phyloP scores from a whole-genome alignment of 2,329 filamentous ascomycete species.

The Lasiodiplodia theobromae region DNA sequence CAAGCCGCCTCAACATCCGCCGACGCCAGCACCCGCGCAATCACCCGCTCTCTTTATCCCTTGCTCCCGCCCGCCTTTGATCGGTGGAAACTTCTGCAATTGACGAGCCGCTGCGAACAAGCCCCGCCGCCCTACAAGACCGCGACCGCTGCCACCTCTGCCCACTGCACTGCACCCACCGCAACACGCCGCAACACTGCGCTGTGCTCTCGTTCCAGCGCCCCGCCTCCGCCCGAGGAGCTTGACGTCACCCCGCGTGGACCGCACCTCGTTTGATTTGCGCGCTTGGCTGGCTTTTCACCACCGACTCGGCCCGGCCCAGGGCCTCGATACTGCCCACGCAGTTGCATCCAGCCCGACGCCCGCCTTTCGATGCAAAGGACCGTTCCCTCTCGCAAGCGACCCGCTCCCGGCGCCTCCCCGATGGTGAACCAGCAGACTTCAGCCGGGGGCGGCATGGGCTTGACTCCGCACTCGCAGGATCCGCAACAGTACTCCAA shows the following conservation, averaged over 20 bases:
- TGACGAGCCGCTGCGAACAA: conserved; percentile 10
- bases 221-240: not conserved
- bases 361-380: conserved; percentile 19
- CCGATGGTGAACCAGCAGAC: conserved; percentile 65
- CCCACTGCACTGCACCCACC: not conserved
- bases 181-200: not conserved
- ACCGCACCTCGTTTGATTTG: conserved; percentile 7
- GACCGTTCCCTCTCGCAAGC: conserved; percentile 64
- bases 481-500: conserved; percentile 34
- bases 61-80: not conserved
- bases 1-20: conserved; percentile 4
- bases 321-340: conserved; percentile 17
- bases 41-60: conserved; percentile 14
- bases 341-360: conserved; percentile 10
- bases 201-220: not conserved
- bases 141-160: not conserved
- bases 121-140: conserved; percentile 25
- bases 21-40: not conserved
- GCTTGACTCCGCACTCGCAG: conserved; percentile 32
- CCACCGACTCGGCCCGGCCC: conserved; percentile 19
- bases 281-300: conserved; percentile 24
- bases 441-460: conserved; percentile 39
- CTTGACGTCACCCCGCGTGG: conserved; percentile 1
- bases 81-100: conserved; percentile 20
- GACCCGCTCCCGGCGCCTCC: conserved; percentile 74